Percentiles rank a stretch among this genome's conserved stretches.
These are phyloP conservation scores for Aegilops tauschii DNA, from an alignment of 176 grass and related monocot species.

Conservation along the genomic window DNA sequence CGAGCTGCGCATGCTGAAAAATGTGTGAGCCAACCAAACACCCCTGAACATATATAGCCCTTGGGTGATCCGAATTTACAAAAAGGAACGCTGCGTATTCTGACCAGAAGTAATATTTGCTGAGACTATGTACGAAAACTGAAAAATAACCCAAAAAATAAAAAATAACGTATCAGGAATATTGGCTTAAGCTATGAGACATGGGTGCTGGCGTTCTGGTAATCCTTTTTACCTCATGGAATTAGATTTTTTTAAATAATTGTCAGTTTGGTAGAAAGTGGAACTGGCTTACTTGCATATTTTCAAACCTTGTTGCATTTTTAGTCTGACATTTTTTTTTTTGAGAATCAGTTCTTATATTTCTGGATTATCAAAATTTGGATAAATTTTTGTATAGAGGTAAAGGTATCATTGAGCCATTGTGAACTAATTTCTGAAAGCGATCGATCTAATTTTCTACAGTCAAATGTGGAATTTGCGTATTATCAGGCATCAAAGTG, in stretches of 20 bases:
- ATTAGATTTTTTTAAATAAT: neutral
- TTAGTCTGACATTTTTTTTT: neutral
- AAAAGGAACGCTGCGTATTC: too few species aligned
- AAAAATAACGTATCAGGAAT: conserved; percentile 57
- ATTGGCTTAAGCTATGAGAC: conserved; percentile 90
- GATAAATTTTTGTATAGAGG: neutral
- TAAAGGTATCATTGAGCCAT: neutral
- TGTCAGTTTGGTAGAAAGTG: neutral
- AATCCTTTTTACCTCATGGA: conserved; percentile 7
- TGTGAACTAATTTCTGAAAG: neutral
- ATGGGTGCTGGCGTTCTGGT: conserved; percentile 94
- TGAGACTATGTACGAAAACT: too few species aligned
- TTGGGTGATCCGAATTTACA: too few species aligned
- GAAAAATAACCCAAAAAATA: too few species aligned
- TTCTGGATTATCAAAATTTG: neutral
- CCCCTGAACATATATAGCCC: too few species aligned
- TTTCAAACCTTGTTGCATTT: neutral
- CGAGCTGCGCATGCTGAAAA: too few species aligned
- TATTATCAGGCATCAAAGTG: neutral
- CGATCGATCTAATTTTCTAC: neutral
- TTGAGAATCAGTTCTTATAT: neutral
- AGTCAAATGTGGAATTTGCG: neutral
- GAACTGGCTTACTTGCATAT: neutral
- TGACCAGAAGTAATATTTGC: too few species aligned
- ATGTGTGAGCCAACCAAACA: too few species aligned